Evolutionary conservation across 768 basidiomycete genomes (phyloP).

Genomic region (Collybia sp.): DNA sequence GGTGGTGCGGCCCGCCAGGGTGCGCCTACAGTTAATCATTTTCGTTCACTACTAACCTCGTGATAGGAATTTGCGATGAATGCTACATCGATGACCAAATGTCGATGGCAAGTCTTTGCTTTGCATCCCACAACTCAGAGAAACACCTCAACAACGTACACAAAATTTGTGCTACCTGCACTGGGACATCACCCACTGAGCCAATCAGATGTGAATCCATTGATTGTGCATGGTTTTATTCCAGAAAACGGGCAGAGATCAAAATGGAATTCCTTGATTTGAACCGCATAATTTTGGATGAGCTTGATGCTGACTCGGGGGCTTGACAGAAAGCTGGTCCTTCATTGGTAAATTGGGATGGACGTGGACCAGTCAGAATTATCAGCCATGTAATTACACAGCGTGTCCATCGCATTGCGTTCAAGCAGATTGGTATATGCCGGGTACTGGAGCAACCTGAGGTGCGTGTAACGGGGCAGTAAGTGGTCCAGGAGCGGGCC

Average conservation of each 20-base stretch:
- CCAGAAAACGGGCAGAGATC: conserved; percentile 55
- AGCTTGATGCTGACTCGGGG: conserved; percentile 20
- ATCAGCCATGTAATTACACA: conserved; percentile 10
- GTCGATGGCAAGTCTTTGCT: conserved; percentile 52
- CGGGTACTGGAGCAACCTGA: conserved; percentile 24
- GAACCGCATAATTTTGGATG: conserved; percentile 27
- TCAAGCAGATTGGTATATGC: conserved; percentile 34
- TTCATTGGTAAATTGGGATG: neutral
- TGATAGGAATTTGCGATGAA: conserved; percentile 56
- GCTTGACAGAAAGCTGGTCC: neutral
- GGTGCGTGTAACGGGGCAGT: conserved; percentile 14
- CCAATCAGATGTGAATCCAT: conserved; percentile 73
- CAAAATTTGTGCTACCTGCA: conserved; percentile 69
- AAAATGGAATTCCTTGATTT: conserved; percentile 29
- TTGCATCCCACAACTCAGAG: conserved; percentile 52
- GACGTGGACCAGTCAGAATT: no score
- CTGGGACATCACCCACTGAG: conserved; percentile 48
- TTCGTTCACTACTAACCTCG: neutral
- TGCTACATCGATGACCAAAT: conserved; percentile 50
- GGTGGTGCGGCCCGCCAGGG: conserved; percentile 49
- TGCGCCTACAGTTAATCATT: conserved; percentile 14
- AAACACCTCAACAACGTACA: conserved; percentile 53
- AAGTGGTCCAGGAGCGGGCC: conserved; percentile 19
- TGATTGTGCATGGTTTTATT: conserved; percentile 84
- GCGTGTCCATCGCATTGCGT: no score